Percentiles rank a stretch among this genome's conserved stretches.
Conservation (phyloP, 2,329 filamentous ascomycete species). For the Colletotrichum musicola region DNA sequence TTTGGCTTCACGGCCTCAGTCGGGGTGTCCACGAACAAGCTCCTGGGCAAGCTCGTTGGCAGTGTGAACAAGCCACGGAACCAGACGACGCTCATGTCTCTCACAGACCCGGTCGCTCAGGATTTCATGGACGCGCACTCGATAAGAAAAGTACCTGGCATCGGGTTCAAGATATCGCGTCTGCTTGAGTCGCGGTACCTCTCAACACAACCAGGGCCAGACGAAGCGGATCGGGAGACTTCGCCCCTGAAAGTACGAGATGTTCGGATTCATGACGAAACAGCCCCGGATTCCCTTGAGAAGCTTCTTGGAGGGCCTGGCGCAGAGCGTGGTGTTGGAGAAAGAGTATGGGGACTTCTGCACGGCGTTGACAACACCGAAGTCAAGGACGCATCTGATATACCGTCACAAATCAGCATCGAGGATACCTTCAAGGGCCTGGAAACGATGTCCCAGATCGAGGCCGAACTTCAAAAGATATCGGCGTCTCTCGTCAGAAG, state of each 20-base stretch:
- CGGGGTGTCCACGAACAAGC: conserved; percentile 88
- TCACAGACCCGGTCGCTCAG: conserved; percentile 67
- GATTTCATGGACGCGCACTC: conserved; percentile 81
- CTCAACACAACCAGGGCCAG: conserved; percentile 15
- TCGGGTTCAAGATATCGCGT: conserved; percentile 81
- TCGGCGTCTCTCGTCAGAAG: conserved; percentile 78
- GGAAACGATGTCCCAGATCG: conserved; percentile 72
- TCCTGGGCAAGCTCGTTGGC: conserved; percentile 87
- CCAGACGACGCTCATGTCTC: conserved; percentile 85
- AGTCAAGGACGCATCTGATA: conserved; percentile 76
- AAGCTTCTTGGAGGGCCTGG: conserved; percentile 78
- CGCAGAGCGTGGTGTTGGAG: conserved; percentile 77
- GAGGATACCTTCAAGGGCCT: conserved; percentile 90
- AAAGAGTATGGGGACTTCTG: conserved; percentile 80
- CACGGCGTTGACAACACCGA: conserved; percentile 84
- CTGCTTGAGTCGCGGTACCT: conserved; percentile 53
- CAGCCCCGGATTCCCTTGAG: conserved; percentile 76
- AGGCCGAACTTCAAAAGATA: conserved; percentile 76
- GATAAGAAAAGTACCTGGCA: conserved; percentile 85
- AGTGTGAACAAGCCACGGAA: conserved; percentile 86
- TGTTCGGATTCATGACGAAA: conserved; percentile 71
- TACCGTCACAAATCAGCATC: conserved; percentile 92
- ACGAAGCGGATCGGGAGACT: conserved; percentile 30
- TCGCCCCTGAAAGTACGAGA: conserved; percentile 71
- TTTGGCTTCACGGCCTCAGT: conserved; percentile 90